These are phyloP conservation scores for Nannochloris sp. DNA, from an alignment of 139 green algal genomes.

Conservation along the genomic window DNA sequence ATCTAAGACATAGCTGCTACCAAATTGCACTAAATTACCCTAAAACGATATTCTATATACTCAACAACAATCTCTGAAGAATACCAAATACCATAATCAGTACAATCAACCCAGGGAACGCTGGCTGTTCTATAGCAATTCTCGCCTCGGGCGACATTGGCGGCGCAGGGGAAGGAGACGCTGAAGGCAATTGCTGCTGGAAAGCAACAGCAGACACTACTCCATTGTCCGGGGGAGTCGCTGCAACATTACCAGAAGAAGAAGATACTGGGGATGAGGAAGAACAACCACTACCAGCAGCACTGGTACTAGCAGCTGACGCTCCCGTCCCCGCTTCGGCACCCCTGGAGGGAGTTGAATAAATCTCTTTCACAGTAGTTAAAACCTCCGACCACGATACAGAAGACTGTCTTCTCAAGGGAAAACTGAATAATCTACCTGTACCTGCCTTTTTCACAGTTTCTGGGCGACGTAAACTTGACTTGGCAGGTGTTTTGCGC, in stretches of 20 bases:
- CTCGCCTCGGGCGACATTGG: neutral
- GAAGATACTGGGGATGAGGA: too few species aligned
- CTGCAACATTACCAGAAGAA: neutral
- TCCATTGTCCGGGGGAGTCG: neutral
- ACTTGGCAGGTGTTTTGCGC: conserved; percentile 4
- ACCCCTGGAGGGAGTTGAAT: neutral
- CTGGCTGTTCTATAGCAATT: neutral
- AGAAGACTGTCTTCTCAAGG: conserved; percentile 16
- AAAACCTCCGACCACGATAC: conserved; percentile 28
- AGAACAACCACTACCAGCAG: neutral
- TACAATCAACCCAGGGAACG: neutral
- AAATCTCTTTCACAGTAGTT: conserved; percentile 12
- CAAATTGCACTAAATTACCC: too few species aligned
- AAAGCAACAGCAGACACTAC: neutral
- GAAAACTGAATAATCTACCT: conserved; percentile 5
- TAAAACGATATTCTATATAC: neutral
- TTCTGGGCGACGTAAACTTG: conserved; percentile 10
- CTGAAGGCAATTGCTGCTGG: too few species aligned
- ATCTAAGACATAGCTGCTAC: too few species aligned
- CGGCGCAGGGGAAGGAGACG: too few species aligned
- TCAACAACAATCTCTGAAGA: neutral
- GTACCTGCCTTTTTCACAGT: neutral
- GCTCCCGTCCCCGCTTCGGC: too few species aligned
- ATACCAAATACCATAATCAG: conserved; percentile 1
- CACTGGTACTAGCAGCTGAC: too few species aligned